Evolutionary conservation across 306 rosid genomes (phyloP).

Genomic region (Malus orientalis): DNA sequence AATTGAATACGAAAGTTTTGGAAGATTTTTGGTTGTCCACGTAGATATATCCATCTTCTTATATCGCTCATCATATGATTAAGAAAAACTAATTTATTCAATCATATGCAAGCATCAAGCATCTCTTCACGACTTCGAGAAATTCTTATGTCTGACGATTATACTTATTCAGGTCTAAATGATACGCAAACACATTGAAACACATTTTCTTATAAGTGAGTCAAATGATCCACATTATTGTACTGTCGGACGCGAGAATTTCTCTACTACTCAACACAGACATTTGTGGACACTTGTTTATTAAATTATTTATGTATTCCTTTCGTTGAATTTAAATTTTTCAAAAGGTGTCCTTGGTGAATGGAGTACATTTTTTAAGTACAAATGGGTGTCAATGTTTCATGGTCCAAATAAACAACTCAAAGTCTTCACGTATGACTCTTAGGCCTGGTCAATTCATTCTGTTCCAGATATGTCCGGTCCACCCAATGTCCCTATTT

Average conservation of each 20-base stretch:
- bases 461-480: neutral
- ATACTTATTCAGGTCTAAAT: no score
- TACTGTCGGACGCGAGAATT: accelerated
- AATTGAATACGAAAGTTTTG: neutral
- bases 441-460: neutral
- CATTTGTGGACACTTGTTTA: neutral
- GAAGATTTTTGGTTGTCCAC: neutral
- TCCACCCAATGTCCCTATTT: neutral
- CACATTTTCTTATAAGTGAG: neutral
- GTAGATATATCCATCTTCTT: neutral
- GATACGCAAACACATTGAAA: no score
- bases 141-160: no score
- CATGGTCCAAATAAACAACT: neutral
- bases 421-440: neutral
- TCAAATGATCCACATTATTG: no score
- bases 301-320: neutral
- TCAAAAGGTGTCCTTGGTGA: neutral
- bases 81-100: no score
- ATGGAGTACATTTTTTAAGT: neutral
- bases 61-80: no score
- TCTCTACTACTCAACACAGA: accelerated
- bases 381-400: neutral
- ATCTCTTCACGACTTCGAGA: no score
- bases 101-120: no score
- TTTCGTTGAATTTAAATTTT: neutral